phyloP scores from a whole-genome alignment of 1,284 basidiomycete species.

The Leccinum huronense region DNA sequence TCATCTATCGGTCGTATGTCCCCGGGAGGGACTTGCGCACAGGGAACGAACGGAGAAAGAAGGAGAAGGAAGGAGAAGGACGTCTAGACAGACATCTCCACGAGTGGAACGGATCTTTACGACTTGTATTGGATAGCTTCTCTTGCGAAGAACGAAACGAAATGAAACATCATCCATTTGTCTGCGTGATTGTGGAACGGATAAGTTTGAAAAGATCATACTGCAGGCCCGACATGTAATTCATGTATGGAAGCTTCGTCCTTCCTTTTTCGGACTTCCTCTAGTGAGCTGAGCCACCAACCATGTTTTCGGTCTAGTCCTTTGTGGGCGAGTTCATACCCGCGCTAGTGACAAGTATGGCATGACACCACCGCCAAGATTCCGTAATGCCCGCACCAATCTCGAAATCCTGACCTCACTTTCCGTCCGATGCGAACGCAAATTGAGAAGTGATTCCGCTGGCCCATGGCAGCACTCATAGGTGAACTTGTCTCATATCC shows the following conservation, averaged over 20 bases:
- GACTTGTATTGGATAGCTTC: slow-evolving; percentile 25
- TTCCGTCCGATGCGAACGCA: slow-evolving; percentile 13
- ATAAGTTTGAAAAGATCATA: not conserved
- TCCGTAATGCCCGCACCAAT: slow-evolving; percentile 20
- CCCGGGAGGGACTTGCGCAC: slow-evolving; percentile 29
- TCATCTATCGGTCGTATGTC: slow-evolving; percentile 28
- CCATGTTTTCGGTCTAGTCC: slow-evolving; percentile 17
- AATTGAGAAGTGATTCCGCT: not conserved
- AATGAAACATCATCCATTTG: slow-evolving; percentile 24
- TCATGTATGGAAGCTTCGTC: not conserved
- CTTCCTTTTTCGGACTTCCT: slow-evolving; percentile 14
- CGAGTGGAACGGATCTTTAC: slow-evolving; percentile 25
- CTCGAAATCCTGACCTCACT: not conserved
- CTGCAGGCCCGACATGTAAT: not conserved
- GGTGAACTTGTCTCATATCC: slow-evolving; percentile 9
- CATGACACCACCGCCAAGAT: slow-evolving; percentile 11
- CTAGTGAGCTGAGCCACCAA: not conserved
- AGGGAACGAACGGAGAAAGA: slow-evolving; percentile 12
- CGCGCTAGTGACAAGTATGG: not conserved
- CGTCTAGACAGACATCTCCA: slow-evolving; percentile 19
- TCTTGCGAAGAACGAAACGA: slow-evolving; percentile 26
- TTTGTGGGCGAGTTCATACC: slow-evolving; percentile 12
- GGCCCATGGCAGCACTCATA: not conserved
- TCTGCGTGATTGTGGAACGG: slow-evolving; percentile 13
- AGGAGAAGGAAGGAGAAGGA: slow-evolving; percentile 7